Evolutionary conservation across 306 rosid species (phyloP), one percentile per base, ranked within the genome.

Genomic region (Dalbergia oliveri): DNA sequence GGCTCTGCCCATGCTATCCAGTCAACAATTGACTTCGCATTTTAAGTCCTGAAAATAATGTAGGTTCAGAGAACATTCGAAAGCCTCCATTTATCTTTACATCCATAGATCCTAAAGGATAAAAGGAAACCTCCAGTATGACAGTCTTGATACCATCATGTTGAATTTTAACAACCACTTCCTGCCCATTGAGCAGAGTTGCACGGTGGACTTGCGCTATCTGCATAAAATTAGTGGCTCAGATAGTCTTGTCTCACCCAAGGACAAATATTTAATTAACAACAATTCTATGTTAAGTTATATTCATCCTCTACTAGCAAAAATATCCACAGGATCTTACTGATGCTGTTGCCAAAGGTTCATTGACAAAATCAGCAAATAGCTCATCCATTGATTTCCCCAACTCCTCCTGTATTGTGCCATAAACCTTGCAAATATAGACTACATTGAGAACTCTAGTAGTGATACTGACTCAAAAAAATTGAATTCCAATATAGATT

Each of bases 1-100:
- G 99, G 99, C 77, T 96, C 98, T 1, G 94, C 98, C 99, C 99
- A 96, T 58, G 97, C 98, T 90, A 93, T 89, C 99, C 99, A 96
- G 86, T 96, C 99, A 75, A 87, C 88, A 77, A 96, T 85, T 73
- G 97, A 69, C 90, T 96, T 96, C 0, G 99, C 98, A 91, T 89
- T 96, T 93, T 82, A 96, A 87, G 86, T 96, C 99, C 99, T 96
- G 89, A 82, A 83, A 79, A 83, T 47, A 78, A 83, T 15, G 66
- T 8, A 78, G 21, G 77, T 51, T 64, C 70, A 81, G 74, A 12
- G 74, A 65, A 59, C 54, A 78, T 71, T 58, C 69, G 66, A 66
- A 74, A 66, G 35, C 79, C 73, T 75, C 66, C 37, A 70, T 63
- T 75, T 66, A 86, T 44, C 64, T 75, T 61, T 79, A 67, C 66